Evolutionary conservation across 495 filamentous ascomycete species (phyloP).

Genomic region (Chlorociboria aeruginascens): DNA sequence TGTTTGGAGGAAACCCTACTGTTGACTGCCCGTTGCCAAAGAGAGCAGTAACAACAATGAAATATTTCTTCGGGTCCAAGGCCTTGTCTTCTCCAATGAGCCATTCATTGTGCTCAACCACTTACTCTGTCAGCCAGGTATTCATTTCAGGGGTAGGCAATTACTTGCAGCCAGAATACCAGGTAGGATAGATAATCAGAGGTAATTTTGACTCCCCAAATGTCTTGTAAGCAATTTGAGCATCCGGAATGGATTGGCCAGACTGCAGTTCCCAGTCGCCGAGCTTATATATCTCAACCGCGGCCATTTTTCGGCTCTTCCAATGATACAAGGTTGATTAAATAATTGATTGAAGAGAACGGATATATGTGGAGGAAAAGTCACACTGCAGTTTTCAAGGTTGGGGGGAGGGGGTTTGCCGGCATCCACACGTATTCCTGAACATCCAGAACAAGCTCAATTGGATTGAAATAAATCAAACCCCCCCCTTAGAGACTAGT

Average conservation of each 20-base stretch:
- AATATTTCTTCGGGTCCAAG: slow-evolving; percentile 49
- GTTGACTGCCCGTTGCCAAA: slow-evolving; percentile 66
- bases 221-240: slow-evolving; percentile 58
- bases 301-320: slow-evolving; percentile 7
- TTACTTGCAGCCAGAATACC: slow-evolving; percentile 42
- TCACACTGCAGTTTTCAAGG: no score
- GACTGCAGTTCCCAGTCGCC: slow-evolving; percentile 53
- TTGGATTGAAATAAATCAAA: no score
- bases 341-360: no score
- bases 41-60: slow-evolving; percentile 57
- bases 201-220: slow-evolving; percentile 50
- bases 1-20: no score
- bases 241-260: slow-evolving; percentile 41
- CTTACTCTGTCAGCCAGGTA: background rate
- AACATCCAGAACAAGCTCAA: no score
- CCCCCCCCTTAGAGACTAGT: no score
- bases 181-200: slow-evolving; percentile 58
- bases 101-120: slow-evolving; percentile 53
- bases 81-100: slow-evolving; percentile 49
- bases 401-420: background rate
- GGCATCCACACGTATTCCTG: no score
- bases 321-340: background rate
- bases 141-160: background rate
- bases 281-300: slow-evolving; percentile 35
- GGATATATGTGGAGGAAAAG: no score